These are phyloP conservation scores for Corchorus olitorius DNA, from an alignment of 345 rosid species.

Conservation along the genomic window DNA sequence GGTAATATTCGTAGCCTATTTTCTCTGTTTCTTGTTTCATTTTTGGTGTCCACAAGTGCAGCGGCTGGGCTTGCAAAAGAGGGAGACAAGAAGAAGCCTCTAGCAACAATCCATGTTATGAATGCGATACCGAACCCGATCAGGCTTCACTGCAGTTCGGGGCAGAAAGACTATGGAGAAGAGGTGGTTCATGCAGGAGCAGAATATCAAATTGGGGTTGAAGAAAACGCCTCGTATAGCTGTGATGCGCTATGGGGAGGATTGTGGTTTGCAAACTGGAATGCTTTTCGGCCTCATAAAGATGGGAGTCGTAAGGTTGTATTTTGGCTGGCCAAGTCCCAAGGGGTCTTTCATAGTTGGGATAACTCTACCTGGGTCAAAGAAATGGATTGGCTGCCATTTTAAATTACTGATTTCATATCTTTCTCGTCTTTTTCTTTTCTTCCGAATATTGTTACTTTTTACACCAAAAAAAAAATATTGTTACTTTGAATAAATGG, in stretches of 20 bases:
- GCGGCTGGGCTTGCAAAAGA: not conserved
- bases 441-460: not conserved
- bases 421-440: not conserved
- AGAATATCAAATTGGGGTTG: slow-evolving; percentile 11
- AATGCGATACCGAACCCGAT: slow-evolving; percentile 11
- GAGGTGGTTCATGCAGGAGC: slow-evolving; percentile 1
- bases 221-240: not conserved
- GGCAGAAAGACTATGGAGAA: not conserved
- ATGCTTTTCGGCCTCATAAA: slow-evolving; percentile 27
- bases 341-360: slow-evolving; percentile 31
- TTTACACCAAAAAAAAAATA: too few species aligned
- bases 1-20: not conserved
- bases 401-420: not conserved
- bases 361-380: slow-evolving; percentile 34
- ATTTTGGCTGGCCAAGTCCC: slow-evolving; percentile 26
- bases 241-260: slow-evolving; percentile 17
- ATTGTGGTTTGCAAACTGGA: slow-evolving; percentile 14
- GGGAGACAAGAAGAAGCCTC: not conserved
- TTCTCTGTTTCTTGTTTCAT: slow-evolving; percentile 2
- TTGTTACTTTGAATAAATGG: not conserved
- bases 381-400: too few species aligned
- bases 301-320: slow-evolving; percentile 14
- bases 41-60: not conserved
- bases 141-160: slow-evolving; percentile 14
- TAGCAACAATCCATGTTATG: slow-evolving; percentile 10